Evolutionary conservation across 306 rosid species (phyloP).

Genomic region (Castanea sativa): DNA sequence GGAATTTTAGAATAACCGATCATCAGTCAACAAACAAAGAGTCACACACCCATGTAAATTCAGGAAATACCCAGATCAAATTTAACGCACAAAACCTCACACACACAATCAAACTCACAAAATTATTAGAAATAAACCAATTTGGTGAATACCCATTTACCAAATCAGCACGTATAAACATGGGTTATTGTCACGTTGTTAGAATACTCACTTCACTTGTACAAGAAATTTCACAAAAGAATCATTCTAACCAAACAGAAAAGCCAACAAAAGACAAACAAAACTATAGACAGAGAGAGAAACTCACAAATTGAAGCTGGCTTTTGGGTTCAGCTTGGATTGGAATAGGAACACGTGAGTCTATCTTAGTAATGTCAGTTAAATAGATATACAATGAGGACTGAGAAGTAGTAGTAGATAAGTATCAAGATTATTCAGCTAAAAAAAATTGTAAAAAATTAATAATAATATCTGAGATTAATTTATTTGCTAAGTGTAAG

Average conservation of each 20-base stretch:
- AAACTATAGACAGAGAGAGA: background rate
- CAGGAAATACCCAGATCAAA: background rate
- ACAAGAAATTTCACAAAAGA: background rate
- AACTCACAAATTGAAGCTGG: background rate
- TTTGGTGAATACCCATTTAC: background rate
- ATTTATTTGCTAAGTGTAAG: too few relatives aligned
- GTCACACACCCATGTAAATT: background rate
- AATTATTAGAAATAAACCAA: background rate
- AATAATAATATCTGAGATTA: too few relatives aligned
- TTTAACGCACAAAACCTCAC: background rate
- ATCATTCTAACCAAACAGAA: background rate
- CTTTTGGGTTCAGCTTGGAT: background rate
- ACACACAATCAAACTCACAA: background rate
- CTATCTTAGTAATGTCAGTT: background rate
- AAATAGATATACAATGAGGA: too few relatives aligned
- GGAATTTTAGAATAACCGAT: background rate
- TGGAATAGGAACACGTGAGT: background rate
- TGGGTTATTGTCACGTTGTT: background rate
- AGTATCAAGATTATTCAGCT: too few relatives aligned
- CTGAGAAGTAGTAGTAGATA: too few relatives aligned
- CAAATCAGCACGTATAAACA: background rate
- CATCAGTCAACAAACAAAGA: background rate
- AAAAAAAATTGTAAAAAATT: too few relatives aligned
- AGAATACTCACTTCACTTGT: background rate
- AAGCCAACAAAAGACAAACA: background rate